Evolutionary conservation across 2,329 filamentous ascomycete species (phyloP), one percentile per base, ranked within the genome.

Genomic region (Tricladium varicosporioides): DNA sequence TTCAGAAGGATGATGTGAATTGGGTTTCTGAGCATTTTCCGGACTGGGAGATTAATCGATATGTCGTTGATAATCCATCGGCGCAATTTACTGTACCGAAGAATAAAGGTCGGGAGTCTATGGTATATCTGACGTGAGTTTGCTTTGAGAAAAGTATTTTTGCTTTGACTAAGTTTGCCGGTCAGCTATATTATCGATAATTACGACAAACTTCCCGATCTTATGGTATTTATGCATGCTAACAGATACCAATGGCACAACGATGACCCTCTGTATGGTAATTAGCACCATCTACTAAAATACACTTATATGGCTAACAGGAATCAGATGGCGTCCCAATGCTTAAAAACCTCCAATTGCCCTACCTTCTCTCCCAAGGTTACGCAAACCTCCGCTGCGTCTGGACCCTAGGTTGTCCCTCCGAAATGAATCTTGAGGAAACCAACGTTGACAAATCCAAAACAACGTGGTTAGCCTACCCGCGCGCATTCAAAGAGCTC

Each of bases 381-480:
- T 85, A 85, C 67, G 77, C 78, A 54, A 85, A 85, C 63, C 74
- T 85, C 44, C 80, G 82, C 56, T 85, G 83, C 67, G 80, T 78
- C 57, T 80, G 76, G 78, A 74, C 76, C 45, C 78, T 82, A 2
- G 82, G 83, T 4, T 85, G 82, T 57, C 74, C 77, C 5, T 68
- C 65, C 40, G 76, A 78, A 69, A 74, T 80, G 60, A 67, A 68
- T 0, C 76, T 76, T 2, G 60, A 68, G 32, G 57, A 65, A 43
- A 72, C 76, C 31, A 67, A 73, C 14, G 63, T 50, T 14, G 48
- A 74, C 56, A 71, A 76, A 55, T 63, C 66, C 44, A 66, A 74
- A 59, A 76, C 74, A 49, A 70, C 73, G 3, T 74, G 74, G 53
- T 68, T 72, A 51, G 65, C 75, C 32, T 79, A 74, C 67, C 73